phyloP scores from a whole-genome alignment of 208 protist genomes.

The Acanthamoeba divionensis region DNA sequence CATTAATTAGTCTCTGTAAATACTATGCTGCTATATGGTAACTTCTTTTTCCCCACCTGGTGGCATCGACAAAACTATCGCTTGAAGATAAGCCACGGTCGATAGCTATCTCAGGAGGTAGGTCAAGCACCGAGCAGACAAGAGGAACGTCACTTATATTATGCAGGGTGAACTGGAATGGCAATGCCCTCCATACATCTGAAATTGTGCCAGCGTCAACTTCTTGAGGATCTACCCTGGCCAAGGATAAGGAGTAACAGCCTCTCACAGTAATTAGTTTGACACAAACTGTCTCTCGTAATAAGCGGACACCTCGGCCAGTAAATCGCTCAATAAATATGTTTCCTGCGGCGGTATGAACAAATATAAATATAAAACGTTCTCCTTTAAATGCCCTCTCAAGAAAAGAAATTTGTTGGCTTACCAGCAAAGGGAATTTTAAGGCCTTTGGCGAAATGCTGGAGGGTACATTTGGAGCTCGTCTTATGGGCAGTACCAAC shows the following conservation, averaged over 20 bases:
- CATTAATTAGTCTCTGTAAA: too few relatives aligned
- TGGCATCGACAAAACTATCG: too few relatives aligned
- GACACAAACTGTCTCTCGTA: neutral
- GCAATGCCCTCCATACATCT: neutral
- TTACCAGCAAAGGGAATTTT: too few relatives aligned
- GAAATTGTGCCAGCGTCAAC: neutral
- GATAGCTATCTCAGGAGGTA: neutral
- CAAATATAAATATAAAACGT: too few relatives aligned
- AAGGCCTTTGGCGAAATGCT: too few relatives aligned
- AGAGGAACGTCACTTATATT: neutral
- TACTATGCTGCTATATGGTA: too few relatives aligned
- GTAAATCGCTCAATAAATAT: neutral
- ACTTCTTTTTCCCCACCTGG: too few relatives aligned
- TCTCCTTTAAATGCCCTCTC: too few relatives aligned
- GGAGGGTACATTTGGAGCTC: too few relatives aligned
- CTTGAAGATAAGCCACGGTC: too few relatives aligned
- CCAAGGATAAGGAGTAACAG: conserved; percentile 1
- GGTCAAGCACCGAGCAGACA: neutral
- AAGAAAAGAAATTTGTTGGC: too few relatives aligned
- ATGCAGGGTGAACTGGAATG: conserved; percentile 3
- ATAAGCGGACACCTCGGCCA: neutral
- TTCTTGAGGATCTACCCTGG: neutral
- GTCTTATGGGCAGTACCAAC: too few relatives aligned
- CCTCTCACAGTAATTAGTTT: neutral
- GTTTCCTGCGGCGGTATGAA: neutral